These are phyloP conservation scores for Diplodia intermedia DNA, from an alignment of 2,329 filamentous ascomycete species.

Conservation along the genomic window DNA sequence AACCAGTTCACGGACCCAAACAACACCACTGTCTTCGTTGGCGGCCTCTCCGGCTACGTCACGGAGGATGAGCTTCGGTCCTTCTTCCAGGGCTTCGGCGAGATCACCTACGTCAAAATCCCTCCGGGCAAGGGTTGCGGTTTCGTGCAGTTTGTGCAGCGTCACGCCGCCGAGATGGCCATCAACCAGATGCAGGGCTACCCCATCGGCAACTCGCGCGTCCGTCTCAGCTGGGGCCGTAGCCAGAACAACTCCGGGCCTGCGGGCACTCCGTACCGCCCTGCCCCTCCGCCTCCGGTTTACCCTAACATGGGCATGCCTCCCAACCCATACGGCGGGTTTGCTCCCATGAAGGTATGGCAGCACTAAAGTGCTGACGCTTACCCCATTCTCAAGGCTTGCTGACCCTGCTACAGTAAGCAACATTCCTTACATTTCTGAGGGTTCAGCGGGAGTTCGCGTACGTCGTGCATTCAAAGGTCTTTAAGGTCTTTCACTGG, in stretches of 20 bases:
- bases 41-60: slow-evolving; percentile 94
- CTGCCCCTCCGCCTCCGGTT: slow-evolving; percentile 81
- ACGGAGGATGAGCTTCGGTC: slow-evolving; percentile 99
- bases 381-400: slow-evolving; percentile 23
- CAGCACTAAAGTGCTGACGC: slow-evolving; percentile 28
- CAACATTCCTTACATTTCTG: slow-evolving; percentile 37
- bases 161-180: slow-evolving; percentile 98
- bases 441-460: slow-evolving; percentile 34
- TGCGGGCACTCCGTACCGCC: slow-evolving; percentile 94
- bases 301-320: slow-evolving; percentile 75
- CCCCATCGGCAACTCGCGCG: slow-evolving; percentile 97
- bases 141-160: slow-evolving; percentile 98
- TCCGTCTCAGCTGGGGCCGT: slow-evolving; percentile 95
- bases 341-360: slow-evolving; percentile 70
- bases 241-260: slow-evolving; percentile 98
- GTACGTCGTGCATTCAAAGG: slow-evolving; percentile 34
- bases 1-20: slow-evolving; percentile 99
- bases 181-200: slow-evolving; percentile 99
- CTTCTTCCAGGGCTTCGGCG: slow-evolving; percentile 99
- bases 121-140: slow-evolving; percentile 98
- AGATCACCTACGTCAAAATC: slow-evolving; percentile 99
- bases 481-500: slow-evolving; percentile 34
- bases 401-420: slow-evolving; percentile 33
- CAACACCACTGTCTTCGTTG: slow-evolving; percentile 99
- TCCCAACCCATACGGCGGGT: slow-evolving; percentile 69